Evolutionary conservation across 2,329 filamentous ascomycete species (phyloP), one percentile per base, ranked within the genome.

Genomic region (Boeremia exigua): DNA sequence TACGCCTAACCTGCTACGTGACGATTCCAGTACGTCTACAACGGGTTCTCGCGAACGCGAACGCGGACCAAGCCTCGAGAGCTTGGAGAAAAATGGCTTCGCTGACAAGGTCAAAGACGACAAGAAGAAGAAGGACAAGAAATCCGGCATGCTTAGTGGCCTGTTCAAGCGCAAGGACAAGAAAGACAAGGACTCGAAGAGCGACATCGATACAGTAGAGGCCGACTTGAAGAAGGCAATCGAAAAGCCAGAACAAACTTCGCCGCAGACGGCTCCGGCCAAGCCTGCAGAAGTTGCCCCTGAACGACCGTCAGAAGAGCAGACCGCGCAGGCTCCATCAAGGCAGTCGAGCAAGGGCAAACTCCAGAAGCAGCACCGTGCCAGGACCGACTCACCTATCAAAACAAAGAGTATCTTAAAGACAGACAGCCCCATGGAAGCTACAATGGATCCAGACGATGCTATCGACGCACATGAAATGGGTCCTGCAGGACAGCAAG

Each of bases 1-100:
- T 39, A 99, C 95, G 3, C 95, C 95, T 1, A 96, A 96, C 65
- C 79, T 99, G 48, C 80, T 98, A 36, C 88, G 94, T 37, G 94
- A 98, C 63, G 93, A 97, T 61, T 79, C 80, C 10, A 81, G 70
- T 54, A 70, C 68, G 11, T 69, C 75, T 23, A 71, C 75, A 4
- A 67, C 73, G 55, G 66, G 75, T 43, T 65, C 69, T 39, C 72
- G 70, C 28, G 77, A 81, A 56, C 72, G 70, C 28, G 77, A 81
- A 56, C 81, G 86, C 81, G 66, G 68, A 72, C 86, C 84, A 74
- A 94, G 91, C 71, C 80, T 96, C 40, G 92, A 96, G 60, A 88
- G 86, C 54, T 82, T 91, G 47, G 89, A 92, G 54, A 92, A 90
- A 77, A 79, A 84, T 30, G 82, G 85, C 2, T 81, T 81, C 14